Conservation (phyloP, 2,329 filamentous ascomycete genomes). For the Drechslerella stenobrocha region DNA sequence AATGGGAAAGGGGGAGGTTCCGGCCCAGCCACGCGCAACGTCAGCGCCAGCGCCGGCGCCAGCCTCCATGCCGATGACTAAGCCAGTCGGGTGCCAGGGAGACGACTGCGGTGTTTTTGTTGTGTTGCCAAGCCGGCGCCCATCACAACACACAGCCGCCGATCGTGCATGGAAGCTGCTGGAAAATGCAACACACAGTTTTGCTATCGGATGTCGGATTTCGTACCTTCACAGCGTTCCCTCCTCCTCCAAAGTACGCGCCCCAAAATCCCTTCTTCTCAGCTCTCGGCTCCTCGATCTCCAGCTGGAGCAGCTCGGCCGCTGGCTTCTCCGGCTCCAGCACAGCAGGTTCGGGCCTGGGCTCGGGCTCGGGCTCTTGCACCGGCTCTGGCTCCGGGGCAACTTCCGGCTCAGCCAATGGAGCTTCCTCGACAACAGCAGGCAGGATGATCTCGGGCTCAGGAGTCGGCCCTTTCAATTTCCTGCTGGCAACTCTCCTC, state of each 20-base stretch:
- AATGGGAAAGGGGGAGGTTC: neutral
- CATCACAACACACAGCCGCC: conserved; percentile 23
- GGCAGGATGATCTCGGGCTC: conserved; percentile 15
- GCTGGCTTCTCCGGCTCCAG: conserved; percentile 11
- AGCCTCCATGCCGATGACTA: too few relatives aligned
- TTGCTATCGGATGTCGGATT: too few relatives aligned
- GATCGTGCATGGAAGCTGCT: conserved; percentile 25
- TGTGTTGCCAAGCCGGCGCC: conserved; percentile 28
- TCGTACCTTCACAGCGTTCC: conserved; percentile 29
- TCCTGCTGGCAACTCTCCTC: conserved; percentile 9
- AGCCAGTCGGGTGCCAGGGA: neutral
- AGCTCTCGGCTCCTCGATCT: conserved; percentile 24
- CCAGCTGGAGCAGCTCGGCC: conserved; percentile 16
- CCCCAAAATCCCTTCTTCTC: conserved; percentile 42
- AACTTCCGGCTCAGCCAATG: conserved; percentile 10
- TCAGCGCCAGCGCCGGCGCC: neutral
- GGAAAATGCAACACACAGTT: too few relatives aligned
- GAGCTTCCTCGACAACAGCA: conserved; percentile 7
- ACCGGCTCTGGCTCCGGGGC: conserved; percentile 15
- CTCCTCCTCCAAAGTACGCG: conserved; percentile 39
- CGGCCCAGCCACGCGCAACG: neutral
- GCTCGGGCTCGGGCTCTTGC: conserved; percentile 6
- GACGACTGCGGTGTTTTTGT: neutral
- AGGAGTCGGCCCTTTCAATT: conserved; percentile 21
- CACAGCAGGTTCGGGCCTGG: too few relatives aligned